Evolutionary conservation across 371 early-diverging fungal genomes (phyloP), one percentile per base, ranked within the genome.

Genomic region (Phascolomyces articulosus): DNA sequence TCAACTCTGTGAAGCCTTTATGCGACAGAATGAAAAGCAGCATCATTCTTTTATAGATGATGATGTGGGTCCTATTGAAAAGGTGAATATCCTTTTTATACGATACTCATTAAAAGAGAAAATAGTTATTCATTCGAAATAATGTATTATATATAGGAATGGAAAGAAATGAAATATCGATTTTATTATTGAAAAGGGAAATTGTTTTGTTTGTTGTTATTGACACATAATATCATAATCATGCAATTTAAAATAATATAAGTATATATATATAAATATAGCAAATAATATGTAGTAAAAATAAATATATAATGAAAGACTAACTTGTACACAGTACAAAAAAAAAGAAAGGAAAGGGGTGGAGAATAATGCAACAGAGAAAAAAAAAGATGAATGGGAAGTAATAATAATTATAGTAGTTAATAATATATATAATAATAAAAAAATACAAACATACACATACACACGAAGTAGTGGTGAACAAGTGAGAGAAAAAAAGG

Each of bases 161-260:
- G 38, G 26, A 40, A 58, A 26, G 40, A 58, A 26, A 40, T 58
- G 21, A 58, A 41, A 21, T 58, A 58, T 58, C 20, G 40, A 2
- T 40, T 58, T 23, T 58, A 58, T 28, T 58, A 38, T 20, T 58
- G 51, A 23, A 1, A 34, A 51, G 4, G 8, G 16, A 44, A 16
- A n/a, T 7, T 6, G 6, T 34, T 1, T 1, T 34, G 11, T 34
- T 2, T 34, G 34, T 34, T 34, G 34, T 34, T 34, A 11, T 34
- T 11, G 11, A 34, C 11, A 34, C 11, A 34, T 34, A 31, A 31
- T 31, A 31, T 31, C 31, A 31, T 6, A 31, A 31, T 31, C 31
- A 31, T 31, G 31, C 31, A 31, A 31, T 31, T 31, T 31, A n/a
- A n/a, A n/a, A n/a, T n/a, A n/a, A n/a, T n/a, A n/a, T n/a, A n/a